Conservation (phyloP, 2,329 filamentous ascomycete genomes). For the Trichoderma sp. region DNA sequence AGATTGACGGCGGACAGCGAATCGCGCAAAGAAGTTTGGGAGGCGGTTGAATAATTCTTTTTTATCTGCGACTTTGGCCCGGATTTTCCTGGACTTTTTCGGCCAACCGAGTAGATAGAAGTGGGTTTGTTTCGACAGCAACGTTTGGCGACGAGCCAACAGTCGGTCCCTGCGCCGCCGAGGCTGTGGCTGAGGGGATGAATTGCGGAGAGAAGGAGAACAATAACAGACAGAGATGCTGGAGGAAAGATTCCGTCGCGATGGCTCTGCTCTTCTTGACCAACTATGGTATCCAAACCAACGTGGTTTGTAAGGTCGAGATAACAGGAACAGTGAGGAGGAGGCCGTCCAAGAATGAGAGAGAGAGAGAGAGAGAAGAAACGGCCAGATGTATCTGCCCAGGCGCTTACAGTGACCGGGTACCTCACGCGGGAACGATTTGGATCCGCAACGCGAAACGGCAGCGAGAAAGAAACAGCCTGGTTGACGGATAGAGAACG, state of each 20-base stretch:
- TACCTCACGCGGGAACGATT: background rate
- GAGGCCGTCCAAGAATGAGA: background rate
- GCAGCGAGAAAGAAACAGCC: background rate
- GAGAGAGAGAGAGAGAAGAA: background rate
- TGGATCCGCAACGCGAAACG: background rate
- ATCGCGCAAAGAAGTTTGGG: conserved; percentile 4
- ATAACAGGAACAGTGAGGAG: background rate
- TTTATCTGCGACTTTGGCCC: background rate
- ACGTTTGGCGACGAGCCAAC: no score
- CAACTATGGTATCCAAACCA: background rate
- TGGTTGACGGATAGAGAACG: no score
- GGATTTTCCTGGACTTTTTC: background rate
- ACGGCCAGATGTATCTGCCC: background rate
- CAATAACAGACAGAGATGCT: background rate
- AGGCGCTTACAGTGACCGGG: background rate
- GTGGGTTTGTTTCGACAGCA: background rate
- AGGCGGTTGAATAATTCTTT: no score
- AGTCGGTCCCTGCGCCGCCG: no score
- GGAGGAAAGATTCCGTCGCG: background rate
- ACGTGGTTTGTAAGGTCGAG: background rate
- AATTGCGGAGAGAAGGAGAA: background rate
- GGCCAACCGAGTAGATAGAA: background rate
- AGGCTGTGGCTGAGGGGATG: background rate
- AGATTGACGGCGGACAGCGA: background rate
- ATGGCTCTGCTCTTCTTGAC: background rate